A percentile compares a stretch with the other conserved stretches of the same genome.
phyloP scores from a whole-genome alignment of 2,329 filamentous ascomycete genomes.

The Metarhizium album region DNA sequence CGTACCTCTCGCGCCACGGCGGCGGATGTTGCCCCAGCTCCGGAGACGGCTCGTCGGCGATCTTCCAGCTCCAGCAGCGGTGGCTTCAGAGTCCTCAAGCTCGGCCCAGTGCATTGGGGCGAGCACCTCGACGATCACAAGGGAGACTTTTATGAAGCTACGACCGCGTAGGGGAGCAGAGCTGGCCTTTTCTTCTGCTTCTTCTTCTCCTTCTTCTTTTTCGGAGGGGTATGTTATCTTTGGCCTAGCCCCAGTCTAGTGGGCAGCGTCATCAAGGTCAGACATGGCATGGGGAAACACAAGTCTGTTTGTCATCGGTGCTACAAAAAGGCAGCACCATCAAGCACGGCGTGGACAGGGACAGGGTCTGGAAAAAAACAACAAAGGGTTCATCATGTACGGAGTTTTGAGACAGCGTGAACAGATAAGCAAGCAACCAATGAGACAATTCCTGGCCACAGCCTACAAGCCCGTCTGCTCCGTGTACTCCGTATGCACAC shows the following conservation, averaged over 20 bases:
- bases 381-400: not conserved
- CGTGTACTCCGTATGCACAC: too few species aligned
- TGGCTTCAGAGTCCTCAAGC: conserved; percentile 47
- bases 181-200: not conserved
- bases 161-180: conserved; percentile 25
- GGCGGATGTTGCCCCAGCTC: conserved; percentile 14
- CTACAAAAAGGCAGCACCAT: not conserved
- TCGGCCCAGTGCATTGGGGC: conserved; percentile 54
- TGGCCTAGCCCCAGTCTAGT: too few species aligned
- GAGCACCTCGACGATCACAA: conserved; percentile 47
- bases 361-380: too few species aligned
- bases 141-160: conserved; percentile 41
- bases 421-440: not conserved
- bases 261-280: not conserved
- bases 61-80: conserved; percentile 35
- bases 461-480: not conserved
- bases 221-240: not conserved
- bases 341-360: not conserved
- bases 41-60: conserved; percentile 28
- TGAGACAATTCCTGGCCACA: not conserved
- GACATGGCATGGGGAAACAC: not conserved
- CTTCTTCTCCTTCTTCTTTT: not conserved
- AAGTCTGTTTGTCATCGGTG: not conserved
- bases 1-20: conserved; percentile 11
- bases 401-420: not conserved